Base-by-base conservation (phyloP, 495 filamentous ascomycete species). In the Xanthoparmelia taractica region DNA sequence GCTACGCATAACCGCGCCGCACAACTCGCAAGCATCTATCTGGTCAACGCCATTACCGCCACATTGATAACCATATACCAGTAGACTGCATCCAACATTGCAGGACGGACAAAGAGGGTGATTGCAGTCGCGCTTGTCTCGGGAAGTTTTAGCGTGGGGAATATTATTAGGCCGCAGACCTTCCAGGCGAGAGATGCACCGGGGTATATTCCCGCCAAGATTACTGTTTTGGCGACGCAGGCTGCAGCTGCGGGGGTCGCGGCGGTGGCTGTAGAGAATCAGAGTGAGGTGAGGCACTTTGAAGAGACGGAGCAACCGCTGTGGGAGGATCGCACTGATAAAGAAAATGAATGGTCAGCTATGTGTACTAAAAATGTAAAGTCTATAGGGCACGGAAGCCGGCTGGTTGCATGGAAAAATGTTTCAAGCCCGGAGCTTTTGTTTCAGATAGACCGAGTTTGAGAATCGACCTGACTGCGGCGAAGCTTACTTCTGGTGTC, bases 141-240 rank as follows among this genome's bases (percentile, higher is more conserved):
- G 25, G 81, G 78, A 4, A 81, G 78, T 20, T 88, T 87, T 73
- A 83, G 80, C 23, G 69, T 87, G 17, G 86, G 84, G 8, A 87
- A 83, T 66, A 86, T 87, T 65, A 85, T 88, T 68, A 83, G 85
- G 0, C 86, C 86, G 6, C 85, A 88, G 70, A 82, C 87, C 4
- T 88, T 88, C 67, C 79, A 80, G 54, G 73, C 75, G 0, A 72
- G 67, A 13, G 84, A 87, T 67, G 82, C 80, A 11, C 86, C 85
- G 0, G 74, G 80, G 8, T 87, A 84, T 67, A 78, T 70, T 13
- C 84, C 84, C 1, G 85, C 86, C 8, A 88, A 87, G 72, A 79
- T 87, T 52, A 74, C 82, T 0, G 78, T 87, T 12, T 67, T 84
- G 41, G 80, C 75, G 0, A 80, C 77, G 0, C 78, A 81, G 57